Evolutionary conservation across 768 basidiomycete species (phyloP).

Genomic region (Russula dissimulans): DNA sequence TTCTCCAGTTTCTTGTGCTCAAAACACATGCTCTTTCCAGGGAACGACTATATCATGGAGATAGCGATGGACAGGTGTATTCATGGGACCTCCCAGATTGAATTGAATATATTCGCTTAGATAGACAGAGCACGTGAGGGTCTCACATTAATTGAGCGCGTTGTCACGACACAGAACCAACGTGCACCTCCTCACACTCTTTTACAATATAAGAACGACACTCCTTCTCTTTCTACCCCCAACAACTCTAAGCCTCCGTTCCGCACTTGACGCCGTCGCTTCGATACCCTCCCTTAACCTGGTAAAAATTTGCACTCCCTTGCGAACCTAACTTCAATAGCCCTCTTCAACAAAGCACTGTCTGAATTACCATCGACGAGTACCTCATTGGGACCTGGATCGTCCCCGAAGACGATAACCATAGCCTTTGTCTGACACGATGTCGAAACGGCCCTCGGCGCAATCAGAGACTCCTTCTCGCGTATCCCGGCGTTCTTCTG

Average conservation of each 20-base stretch:
- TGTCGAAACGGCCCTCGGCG: conserved; percentile 16
- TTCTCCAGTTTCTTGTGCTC: not conserved
- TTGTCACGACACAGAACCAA: no score
- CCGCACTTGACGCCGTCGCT: not conserved
- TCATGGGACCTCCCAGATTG: conserved; percentile 48
- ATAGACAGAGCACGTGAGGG: not conserved
- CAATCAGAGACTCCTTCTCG: conserved; percentile 52
- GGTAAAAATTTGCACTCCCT: not conserved
- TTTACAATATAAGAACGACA: not conserved
- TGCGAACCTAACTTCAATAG: not conserved
- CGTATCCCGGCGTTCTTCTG: conserved; percentile 39
- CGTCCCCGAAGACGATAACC: not conserved
- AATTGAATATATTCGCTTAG: not conserved
- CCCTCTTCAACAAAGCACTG: not conserved
- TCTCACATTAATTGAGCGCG: no score
- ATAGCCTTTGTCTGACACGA: not conserved
- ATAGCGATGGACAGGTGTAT: conserved; percentile 50
- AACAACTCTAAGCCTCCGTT: not conserved
- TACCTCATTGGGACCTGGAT: not conserved
- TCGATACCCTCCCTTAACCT: not conserved
- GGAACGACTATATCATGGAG: conserved; percentile 55
- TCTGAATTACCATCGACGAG: not conserved
- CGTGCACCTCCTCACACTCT: not conserved
- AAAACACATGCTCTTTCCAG: conserved; percentile 25
- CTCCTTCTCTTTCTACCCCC: not conserved